A percentile compares a stretch with the other conserved stretches of the same genome.
Evolutionary conservation across 306 rosid species (phyloP).

Genomic region (Prunus salicina): DNA sequence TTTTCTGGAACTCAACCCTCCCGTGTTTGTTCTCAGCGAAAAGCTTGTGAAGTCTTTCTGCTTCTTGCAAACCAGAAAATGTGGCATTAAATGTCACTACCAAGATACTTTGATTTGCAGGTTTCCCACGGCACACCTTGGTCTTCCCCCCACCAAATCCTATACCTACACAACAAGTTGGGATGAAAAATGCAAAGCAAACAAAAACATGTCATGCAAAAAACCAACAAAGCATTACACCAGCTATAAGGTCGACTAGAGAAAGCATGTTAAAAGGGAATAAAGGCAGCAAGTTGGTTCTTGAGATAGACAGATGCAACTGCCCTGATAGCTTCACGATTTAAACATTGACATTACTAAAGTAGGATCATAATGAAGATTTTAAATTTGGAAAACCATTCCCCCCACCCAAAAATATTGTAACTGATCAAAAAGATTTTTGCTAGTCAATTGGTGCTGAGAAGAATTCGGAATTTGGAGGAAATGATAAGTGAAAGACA

Average conservation of each 20-base stretch:
- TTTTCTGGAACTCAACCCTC: constrained; percentile 18
- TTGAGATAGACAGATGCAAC: too few relatives aligned
- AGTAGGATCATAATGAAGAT: neutral
- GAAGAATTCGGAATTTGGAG: neutral
- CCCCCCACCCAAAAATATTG: neutral
- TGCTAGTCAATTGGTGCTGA: neutral
- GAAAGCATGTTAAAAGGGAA: neutral
- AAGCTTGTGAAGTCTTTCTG: constrained; percentile 32
- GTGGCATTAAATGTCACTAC: constrained; percentile 32
- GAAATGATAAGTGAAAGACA: neutral
- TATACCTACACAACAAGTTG: constrained; percentile 21
- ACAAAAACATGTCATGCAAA: neutral
- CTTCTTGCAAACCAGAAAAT: constrained; percentile 35
- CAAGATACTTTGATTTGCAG: constrained; percentile 30
- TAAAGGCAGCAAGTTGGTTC: neutral
- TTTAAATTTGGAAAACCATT: neutral
- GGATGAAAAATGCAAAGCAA: neutral
- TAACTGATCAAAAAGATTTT: neutral
- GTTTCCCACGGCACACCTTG: constrained; percentile 29
- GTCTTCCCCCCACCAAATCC: constrained; percentile 34
- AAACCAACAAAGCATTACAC: neutral
- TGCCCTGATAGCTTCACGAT: too few relatives aligned
- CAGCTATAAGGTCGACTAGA: neutral
- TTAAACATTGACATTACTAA: neutral
- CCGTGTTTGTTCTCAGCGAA: constrained; percentile 32